These are phyloP conservation scores for Calonectria pauciramosa DNA, from an alignment of 2,329 filamentous ascomycete genomes.

Conservation along the genomic window DNA sequence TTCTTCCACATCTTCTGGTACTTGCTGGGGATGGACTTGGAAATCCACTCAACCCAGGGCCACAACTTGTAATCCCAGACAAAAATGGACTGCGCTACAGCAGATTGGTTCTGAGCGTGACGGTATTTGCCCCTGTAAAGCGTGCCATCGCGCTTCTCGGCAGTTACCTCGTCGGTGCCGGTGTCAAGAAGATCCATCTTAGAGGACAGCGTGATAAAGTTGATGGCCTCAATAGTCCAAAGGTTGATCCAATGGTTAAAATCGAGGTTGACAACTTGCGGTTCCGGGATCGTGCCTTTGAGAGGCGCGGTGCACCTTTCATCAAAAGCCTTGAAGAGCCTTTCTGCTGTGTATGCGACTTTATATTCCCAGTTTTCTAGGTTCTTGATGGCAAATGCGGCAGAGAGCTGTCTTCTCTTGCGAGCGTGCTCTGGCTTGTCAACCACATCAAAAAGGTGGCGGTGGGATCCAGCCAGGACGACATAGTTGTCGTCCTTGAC, in stretches of 20 bases:
- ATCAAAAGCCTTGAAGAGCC: conserved; percentile 60
- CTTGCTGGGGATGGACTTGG: conserved; percentile 61
- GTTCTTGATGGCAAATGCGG: conserved; percentile 66
- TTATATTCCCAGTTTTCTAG: conserved; percentile 68
- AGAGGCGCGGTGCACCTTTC: conserved; percentile 52
- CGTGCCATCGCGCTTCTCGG: conserved; percentile 58
- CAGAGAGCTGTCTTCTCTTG: conserved; percentile 63
- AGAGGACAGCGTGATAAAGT: conserved; percentile 65
- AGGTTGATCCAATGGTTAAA: conserved; percentile 64
- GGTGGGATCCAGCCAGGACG: conserved; percentile 60
- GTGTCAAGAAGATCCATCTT: conserved; percentile 63
- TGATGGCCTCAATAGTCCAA: conserved; percentile 69
- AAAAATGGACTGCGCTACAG: conserved; percentile 61
- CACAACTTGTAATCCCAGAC: conserved; percentile 67
- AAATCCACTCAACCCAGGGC: conserved; percentile 59
- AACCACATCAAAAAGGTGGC: conserved; percentile 64
- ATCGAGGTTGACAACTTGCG: conserved; percentile 60
- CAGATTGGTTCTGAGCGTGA: conserved; percentile 62
- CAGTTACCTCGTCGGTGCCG: conserved; percentile 58
- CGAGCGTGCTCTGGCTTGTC: conserved; percentile 64
- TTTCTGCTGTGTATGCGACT: conserved; percentile 63
- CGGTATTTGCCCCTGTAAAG: conserved; percentile 60
- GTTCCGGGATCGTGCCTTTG: conserved; percentile 38
- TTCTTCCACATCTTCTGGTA: conserved; percentile 14
- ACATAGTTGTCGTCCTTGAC: conserved; percentile 63